Evolutionary conservation across 495 filamentous ascomycete genomes (phyloP), one percentile per base, ranked within the genome.

Genomic region (Hypoxylon crocopeplum): DNA sequence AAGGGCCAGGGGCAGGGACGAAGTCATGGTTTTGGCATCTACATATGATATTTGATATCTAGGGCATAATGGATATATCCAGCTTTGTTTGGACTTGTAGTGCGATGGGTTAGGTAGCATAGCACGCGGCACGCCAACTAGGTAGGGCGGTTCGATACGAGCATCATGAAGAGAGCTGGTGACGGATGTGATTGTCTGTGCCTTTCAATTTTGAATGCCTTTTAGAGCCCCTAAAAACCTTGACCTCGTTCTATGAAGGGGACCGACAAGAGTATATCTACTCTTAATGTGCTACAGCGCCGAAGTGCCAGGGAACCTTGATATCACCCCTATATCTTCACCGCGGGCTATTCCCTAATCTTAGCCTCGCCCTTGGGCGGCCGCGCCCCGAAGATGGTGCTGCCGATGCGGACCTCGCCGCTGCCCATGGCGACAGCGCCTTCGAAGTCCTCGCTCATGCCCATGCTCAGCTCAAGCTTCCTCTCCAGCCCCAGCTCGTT

Each of bases 371-470:
- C 76, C 79, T 86, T 95, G 19, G 82, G 74, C 41, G 88, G 88
- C 69, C 94, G 77, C 65, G 85, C 76, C 25, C 94, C 94, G 74
- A 98, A 98, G 37, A 98, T 94, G 13, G 89, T 91, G 59, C 88
- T 97, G 2, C 94, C 94, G 15, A 98, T 85, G n/a, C 94, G 79
- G n/a, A 98, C 93, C 80, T 98, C 90, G 61, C 84, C 82, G 77
- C 92, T 95, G 0, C 95, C 94, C 75, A 88, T 74, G 12, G 68
- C 71, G 72, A 98, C 89, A 11, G 93, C 94, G 1, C 87, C 89
- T 76, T 98, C 95, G 70, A 90, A 98, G 77, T 98, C 94, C 67
- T 86, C 84, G 70, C 92, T 96, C 94, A 98, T 98, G 2, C 84
- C 84, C 84, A 86, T 86, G 59, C 83, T 86, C 61, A 86, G 62